Evolutionary conservation across 2,329 filamentous ascomycete genomes (phyloP), one percentile per base, ranked within the genome.

Genomic region (Trichoderma asperellum): DNA sequence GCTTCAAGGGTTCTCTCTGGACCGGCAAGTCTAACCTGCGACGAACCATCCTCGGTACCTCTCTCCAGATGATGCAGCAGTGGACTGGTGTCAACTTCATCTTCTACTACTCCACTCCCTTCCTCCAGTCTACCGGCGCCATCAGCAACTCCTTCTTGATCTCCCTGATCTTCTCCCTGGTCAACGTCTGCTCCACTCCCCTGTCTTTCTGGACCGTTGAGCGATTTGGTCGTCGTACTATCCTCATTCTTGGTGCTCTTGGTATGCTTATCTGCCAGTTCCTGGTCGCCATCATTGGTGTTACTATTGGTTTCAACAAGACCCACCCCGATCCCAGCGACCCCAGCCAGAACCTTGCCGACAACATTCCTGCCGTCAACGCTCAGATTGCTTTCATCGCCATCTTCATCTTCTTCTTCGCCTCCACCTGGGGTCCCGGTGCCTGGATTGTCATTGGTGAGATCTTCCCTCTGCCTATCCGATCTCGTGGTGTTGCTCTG

Each of bases 361-460:
- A 86, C 81, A 88, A 90, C 79, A 81, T 85, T 71, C 73, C 82
- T 2, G 89, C 88, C 40, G 85, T 87, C 75, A 85, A 87, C 74
- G 88, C 91, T 61, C 90, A 94, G 85, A 93, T 97, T 73, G 88
- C 92, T 71, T 96, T 96, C 83, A 96, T 96, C 77, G 91, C 90
- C 83, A 90, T 97, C 84, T 96, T 94, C 86, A 94, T 97, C 85
- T 94, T 93, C 87, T 95, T 91, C 86, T 97, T 97, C 79, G 93
- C 93, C 70, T 89, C 87, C 70, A 97, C 93, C 72, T 97, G 93
- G 93, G 93, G 93, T 65, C 92, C 93, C 7, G 91, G 89, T 61
- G 87, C 91, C 65, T 94, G 91, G 91, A 88, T 91, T 66, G 87
- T 96, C 74, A 94, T 96, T 76, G 93, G 93, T 78, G 93, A 97